These are phyloP conservation scores for Cinnamomum chago DNA, from an alignment of 164 flowering plant genomes.

Conservation along the genomic window DNA sequence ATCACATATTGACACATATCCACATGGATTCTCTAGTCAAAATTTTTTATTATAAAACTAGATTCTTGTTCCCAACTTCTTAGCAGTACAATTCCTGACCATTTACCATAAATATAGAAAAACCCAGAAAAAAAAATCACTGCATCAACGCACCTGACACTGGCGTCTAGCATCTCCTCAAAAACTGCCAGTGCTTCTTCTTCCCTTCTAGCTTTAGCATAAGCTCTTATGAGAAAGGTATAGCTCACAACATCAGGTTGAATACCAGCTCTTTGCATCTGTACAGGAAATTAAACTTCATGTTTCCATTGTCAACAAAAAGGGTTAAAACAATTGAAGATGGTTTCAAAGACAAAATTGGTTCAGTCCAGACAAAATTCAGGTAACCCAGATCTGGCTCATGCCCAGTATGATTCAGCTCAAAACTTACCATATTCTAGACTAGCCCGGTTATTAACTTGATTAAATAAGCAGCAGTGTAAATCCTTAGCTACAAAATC, in stretches of 20 bases:
- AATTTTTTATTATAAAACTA: too few relatives aligned
- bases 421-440: too few relatives aligned
- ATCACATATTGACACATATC: too few relatives aligned
- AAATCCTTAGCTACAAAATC: too few relatives aligned
- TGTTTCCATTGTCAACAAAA: conserved; percentile 6
- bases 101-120: neutral
- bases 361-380: too few relatives aligned
- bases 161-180: conserved; percentile 98
- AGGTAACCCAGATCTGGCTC: too few relatives aligned
- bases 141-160: conserved; percentile 59
- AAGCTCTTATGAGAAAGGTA: conserved; percentile 78
- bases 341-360: neutral
- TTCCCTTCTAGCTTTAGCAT: conserved; percentile 96
- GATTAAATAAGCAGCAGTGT: too few relatives aligned
- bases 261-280: conserved; percentile 94
- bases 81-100: neutral
- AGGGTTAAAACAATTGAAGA: too few relatives aligned
- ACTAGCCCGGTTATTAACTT: too few relatives aligned
- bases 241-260: conserved; percentile 95
- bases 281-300: conserved; percentile 16
- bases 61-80: too few relatives aligned
- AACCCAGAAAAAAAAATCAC: neutral
- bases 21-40: too few relatives aligned
- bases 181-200: conserved; percentile 96
- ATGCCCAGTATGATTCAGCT: too few relatives aligned